Evolutionary conservation across 352 stramenopile species (phyloP), one percentile per base, ranked within the genome.

Genomic region (Globisporangium barbulae): DNA sequence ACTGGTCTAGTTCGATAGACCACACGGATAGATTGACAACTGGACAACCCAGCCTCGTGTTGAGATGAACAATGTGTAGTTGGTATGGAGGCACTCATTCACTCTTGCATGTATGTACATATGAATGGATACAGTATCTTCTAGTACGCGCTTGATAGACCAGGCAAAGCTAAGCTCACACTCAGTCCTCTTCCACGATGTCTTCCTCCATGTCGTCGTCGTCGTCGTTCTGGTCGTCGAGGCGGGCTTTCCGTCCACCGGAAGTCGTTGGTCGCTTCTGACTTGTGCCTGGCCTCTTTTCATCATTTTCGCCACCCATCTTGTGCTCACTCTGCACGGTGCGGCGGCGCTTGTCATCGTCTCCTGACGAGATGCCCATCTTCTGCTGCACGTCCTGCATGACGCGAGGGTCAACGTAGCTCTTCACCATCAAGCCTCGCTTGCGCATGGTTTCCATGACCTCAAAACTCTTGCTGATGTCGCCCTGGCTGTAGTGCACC

Each of bases 121-220:
- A 28, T 28, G 25, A 2, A 28, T 28, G 2, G 25, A 28, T 28
- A 28, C 25, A 28, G 25, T 28, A 28, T 28, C 25, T 28, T 28
- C 25, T 45, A 45, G 39, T 5, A 45, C 39, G 15, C 39, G 19
- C 39, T 33, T 58, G n/a, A 13, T 13, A 41, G 30, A 22, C 41
- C 41, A 58, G 19, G 6, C 39, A 48, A 12, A 5, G 5, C 3
- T 9, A 10, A 22, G 7, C 6, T 4, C 37, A 17, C 42, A 28
- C 64, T 78, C 69, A 85, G 22, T 86, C 74, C 45, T 89, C 83
- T 19, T 91, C 83, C 1, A 67, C 80, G 65, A 94, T 94, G 37
- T 91, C 85, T 75, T 93, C 85, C 58, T 92, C 81, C 75, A 94
- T 75, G 39, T 92, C 85, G 37, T 88, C 84, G 31, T 89, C 84